phyloP scores from a whole-genome alignment of 73 alveolate genomes.

The Uronychia setigera region DNA sequence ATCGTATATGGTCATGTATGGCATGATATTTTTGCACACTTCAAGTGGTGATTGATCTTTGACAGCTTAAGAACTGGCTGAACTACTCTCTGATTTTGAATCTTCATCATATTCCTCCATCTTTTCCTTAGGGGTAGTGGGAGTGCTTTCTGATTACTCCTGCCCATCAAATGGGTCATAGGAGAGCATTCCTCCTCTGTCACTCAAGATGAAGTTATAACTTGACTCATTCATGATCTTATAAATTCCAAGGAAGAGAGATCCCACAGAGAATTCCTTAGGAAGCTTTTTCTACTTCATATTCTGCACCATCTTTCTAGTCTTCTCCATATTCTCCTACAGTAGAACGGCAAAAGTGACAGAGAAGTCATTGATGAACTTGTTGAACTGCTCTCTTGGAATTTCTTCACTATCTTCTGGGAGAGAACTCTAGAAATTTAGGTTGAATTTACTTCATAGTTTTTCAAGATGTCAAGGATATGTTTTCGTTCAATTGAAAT shows the following conservation, averaged over 20 bases:
- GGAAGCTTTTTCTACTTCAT: slow-evolving; percentile 10
- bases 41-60: not conserved
- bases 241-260: slow-evolving; percentile 19
- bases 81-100: not conserved
- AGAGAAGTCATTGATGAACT: slow-evolving; percentile 6
- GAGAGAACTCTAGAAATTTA: not conserved
- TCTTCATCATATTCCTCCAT: slow-evolving; percentile 1
- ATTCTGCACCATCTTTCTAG: slow-evolving; percentile 1
- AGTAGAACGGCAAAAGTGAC: too few relatives aligned
- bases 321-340: slow-evolving; percentile 6
- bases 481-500: slow-evolving; percentile 41
- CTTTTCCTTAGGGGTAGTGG: slow-evolving; percentile 5
- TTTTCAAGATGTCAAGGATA: slow-evolving; percentile 41
- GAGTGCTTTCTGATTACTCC: slow-evolving; percentile 3
- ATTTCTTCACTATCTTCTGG: slow-evolving; percentile 10
- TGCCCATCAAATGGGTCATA: not conserved
- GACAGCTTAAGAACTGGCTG: not conserved
- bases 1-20: slow-evolving; percentile 33
- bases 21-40: slow-evolving; percentile 6
- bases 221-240: slow-evolving; percentile 4
- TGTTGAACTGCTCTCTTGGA: not conserved
- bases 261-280: slow-evolving; percentile 13
- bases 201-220: not conserved
- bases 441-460: slow-evolving; percentile 16
- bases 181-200: not conserved